A percentile compares a stretch with the other conserved stretches of the same genome.
Conservation (phyloP, 2,329 filamentous ascomycete genomes). For the Hymenoscyphus albidus region DNA sequence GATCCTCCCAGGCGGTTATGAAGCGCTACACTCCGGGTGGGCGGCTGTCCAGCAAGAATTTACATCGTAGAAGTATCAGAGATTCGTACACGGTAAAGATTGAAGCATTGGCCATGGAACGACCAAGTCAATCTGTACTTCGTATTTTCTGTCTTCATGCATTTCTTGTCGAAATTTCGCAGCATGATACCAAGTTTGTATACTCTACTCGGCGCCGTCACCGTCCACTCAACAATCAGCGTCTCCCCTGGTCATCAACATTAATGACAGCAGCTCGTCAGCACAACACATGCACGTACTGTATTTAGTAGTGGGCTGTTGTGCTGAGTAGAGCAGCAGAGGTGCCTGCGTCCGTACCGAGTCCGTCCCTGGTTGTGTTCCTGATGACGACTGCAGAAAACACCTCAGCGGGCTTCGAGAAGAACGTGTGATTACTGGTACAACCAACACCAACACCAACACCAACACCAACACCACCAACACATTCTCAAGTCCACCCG, state of each 20-base stretch:
- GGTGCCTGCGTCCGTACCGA: background rate
- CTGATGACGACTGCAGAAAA: background rate
- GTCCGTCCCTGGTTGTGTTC: background rate
- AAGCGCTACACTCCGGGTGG: background rate
- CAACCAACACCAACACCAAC: background rate
- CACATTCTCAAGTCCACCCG: background rate
- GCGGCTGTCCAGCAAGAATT: background rate
- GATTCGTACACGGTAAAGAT: background rate
- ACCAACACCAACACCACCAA: background rate
- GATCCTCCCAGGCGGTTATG: background rate
- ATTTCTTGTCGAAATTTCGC: background rate
- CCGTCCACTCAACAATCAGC: background rate
- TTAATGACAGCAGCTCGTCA: background rate
- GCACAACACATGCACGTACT: background rate
- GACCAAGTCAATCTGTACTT: background rate
- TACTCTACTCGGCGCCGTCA: background rate
- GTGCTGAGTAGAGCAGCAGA: background rate
- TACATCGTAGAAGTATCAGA: background rate
- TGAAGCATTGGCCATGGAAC: background rate
- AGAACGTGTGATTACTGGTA: background rate
- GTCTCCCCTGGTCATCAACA: background rate
- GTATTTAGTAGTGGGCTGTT: background rate
- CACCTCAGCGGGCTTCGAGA: background rate
- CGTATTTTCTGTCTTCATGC: background rate
- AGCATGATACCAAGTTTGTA: background rate